Evolutionary conservation across 2,329 filamentous ascomycete species (phyloP), one percentile per base, ranked within the genome.

Genomic region (Torrubiellomyces zombiae): DNA sequence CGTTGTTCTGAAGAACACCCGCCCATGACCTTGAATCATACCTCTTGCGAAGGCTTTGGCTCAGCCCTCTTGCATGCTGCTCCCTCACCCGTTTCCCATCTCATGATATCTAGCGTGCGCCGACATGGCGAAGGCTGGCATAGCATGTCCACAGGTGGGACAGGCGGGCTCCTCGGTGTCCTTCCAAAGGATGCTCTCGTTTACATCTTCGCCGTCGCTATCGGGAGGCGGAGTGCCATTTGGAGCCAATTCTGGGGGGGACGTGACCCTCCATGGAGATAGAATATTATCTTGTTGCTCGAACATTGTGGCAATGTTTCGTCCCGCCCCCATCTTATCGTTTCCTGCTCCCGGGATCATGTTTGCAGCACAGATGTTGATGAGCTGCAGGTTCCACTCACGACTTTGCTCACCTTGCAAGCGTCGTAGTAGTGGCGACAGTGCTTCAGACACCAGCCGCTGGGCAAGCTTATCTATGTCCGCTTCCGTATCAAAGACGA

Each of bases 361-460:
- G 43, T 93, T 92, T 9, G 79, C 77, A 6, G 80, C 83, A 22
- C 81, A 85, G 13, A 95, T 56, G 35, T 94, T 95, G 30, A 95
- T 58, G 25, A 95, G 55, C 34, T 77, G 79, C 11, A 94, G 50
- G 36, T 86, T 79, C 77, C 80, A 92, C 7, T 60, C 56, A 31
- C 63, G 65, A 6, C 60, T 54, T 32, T 63, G 67, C 32, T 77
- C 71, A 0, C 71, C 63, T 35, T 86, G 75, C 9, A 93, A 56
- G 32, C 69, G 73, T 9, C 71, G 68, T 41, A 93, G 82, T 45
- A 92, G 65, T 0, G 70, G 67, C 3, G 83, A 37, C 11, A 92
- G 47, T 2, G 61, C 51, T 31, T 89, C 77, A 4, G 60, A 51
- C 0, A 85, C 75, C 1, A 94, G 58, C 20, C 67, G 67, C 26